phyloP scores from a whole-genome alignment of 306 rosid genomes.

The Alnus rubra region DNA sequence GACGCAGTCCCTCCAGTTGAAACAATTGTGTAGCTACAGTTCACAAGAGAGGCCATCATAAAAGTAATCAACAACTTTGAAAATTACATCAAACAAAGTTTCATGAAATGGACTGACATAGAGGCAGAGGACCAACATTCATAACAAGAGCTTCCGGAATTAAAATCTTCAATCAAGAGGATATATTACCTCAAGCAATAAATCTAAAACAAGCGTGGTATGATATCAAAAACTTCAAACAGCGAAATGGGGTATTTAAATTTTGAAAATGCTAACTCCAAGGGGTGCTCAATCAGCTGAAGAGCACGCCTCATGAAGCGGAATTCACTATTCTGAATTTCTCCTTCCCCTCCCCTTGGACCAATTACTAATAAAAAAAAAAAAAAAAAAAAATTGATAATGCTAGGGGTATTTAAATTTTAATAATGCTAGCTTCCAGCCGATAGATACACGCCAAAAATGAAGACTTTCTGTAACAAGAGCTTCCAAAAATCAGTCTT shows the following conservation, averaged over 20 bases:
- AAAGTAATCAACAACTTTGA: slow-evolving; percentile 2
- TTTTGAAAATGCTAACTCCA: too few species aligned
- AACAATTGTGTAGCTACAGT: slow-evolving; percentile 73
- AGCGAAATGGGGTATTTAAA: neutral
- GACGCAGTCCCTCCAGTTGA: slow-evolving; percentile 97
- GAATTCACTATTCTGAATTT: too few species aligned
- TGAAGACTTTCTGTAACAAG: neutral
- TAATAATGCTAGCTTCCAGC: neutral
- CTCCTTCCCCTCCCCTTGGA: too few species aligned
- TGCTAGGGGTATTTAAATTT: neutral
- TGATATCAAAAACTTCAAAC: neutral
- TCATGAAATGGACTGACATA: neutral
- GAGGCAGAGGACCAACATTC: neutral
- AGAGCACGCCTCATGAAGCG: too few species aligned
- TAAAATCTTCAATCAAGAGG: neutral
- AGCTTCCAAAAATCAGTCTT: neutral
- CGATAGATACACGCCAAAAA: neutral
- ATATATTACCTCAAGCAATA: neutral
- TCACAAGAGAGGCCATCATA: neutral
- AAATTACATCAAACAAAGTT: neutral
- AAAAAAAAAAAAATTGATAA: too few species aligned
- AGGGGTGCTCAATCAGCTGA: too few species aligned
- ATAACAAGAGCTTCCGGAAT: neutral
- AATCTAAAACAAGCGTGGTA: neutral
- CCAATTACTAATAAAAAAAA: too few species aligned